A percentile compares a stretch with the other conserved stretches of the same genome.
Evolutionary conservation across 345 rosid genomes (phyloP).

Genomic region (Triadica sebifera): DNA sequence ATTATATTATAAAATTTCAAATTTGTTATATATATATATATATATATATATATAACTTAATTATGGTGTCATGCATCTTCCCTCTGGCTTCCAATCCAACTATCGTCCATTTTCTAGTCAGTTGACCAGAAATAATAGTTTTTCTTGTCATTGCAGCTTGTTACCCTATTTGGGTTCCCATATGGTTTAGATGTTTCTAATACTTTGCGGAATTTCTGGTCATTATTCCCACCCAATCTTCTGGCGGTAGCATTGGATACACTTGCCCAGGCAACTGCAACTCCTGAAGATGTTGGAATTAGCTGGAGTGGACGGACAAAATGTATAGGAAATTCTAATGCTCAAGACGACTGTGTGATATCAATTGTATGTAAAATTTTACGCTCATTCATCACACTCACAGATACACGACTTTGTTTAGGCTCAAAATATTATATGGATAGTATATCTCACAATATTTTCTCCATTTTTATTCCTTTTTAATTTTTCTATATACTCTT

Average conservation of each 20-base stretch:
- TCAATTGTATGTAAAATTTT: constrained; percentile 55
- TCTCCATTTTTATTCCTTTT: not conserved
- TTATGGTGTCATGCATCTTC: not conserved
- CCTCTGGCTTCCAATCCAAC: too few species aligned
- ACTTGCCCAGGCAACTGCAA: constrained; percentile 64
- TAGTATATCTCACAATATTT: not conserved
- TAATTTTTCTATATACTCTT: not conserved
- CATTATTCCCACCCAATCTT: constrained; percentile 89
- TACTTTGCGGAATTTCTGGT: constrained; percentile 53
- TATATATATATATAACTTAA: not conserved
- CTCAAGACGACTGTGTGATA: constrained; percentile 46
- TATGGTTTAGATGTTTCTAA: constrained; percentile 32
- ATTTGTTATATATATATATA: not conserved
- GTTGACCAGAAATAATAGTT: constrained; percentile 15
- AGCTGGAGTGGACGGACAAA: constrained; percentile 69
- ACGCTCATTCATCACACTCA: not conserved
- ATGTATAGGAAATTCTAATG: constrained; percentile 49
- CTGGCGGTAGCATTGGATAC: constrained; percentile 54
- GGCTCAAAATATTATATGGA: constrained; percentile 1
- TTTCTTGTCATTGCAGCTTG: constrained; percentile 44
- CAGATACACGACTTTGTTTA: not conserved
- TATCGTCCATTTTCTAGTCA: not conserved
- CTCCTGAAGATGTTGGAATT: constrained; percentile 69
- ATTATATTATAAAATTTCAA: not conserved
- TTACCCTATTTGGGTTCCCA: constrained; percentile 62